A percentile compares a stretch with the other conserved stretches of the same genome.
These are phyloP conservation scores for Pleurotus giganteus DNA, from an alignment of 768 basidiomycete genomes.

Conservation along the genomic window DNA sequence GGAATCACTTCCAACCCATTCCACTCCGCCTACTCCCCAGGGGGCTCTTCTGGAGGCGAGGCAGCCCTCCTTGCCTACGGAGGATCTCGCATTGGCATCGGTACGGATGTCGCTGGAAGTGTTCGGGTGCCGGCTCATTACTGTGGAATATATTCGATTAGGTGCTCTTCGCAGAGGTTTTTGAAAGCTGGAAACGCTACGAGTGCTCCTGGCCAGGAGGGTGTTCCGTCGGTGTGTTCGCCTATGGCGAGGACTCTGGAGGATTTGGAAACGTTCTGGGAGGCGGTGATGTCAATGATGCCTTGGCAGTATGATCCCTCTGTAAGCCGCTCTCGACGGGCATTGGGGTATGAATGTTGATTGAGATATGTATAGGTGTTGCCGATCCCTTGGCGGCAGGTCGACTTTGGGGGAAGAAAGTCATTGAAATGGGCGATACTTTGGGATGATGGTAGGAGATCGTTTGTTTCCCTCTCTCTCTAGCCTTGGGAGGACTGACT, in stretches of 20 bases:
- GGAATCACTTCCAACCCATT: constrained; percentile 62
- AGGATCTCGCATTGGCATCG: constrained; percentile 60
- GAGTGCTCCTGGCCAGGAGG: constrained; percentile 58
- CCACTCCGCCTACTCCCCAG: constrained; percentile 49
- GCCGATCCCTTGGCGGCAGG: constrained; percentile 39
- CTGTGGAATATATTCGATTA: constrained; percentile 61
- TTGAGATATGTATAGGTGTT: constrained; percentile 27
- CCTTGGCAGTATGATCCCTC: constrained; percentile 66
- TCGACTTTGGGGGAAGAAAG: constrained; percentile 26
- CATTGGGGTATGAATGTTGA: constrained; percentile 24
- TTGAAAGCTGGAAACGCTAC: constrained; percentile 42
- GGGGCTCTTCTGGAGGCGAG: constrained; percentile 73
- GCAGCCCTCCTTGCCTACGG: constrained; percentile 60
- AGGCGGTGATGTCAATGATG: constrained; percentile 54
- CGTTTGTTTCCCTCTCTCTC: constrained; percentile 9
- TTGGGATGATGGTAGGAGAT: constrained; percentile 56
- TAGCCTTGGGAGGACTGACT: constrained; percentile 5
- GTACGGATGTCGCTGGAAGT: constrained; percentile 69
- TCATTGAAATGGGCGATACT: constrained; percentile 54
- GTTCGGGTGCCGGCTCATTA: constrained; percentile 66
- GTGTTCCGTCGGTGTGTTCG: constrained; percentile 49
- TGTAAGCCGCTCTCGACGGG: constrained; percentile 22
- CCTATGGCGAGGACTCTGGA: constrained; percentile 62
- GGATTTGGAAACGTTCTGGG: constrained; percentile 65
- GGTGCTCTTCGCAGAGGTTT: constrained; percentile 48